These are phyloP conservation scores for Cystobasidium tubakii DNA, from an alignment of 768 basidiomycete genomes.

Conservation along the genomic window DNA sequence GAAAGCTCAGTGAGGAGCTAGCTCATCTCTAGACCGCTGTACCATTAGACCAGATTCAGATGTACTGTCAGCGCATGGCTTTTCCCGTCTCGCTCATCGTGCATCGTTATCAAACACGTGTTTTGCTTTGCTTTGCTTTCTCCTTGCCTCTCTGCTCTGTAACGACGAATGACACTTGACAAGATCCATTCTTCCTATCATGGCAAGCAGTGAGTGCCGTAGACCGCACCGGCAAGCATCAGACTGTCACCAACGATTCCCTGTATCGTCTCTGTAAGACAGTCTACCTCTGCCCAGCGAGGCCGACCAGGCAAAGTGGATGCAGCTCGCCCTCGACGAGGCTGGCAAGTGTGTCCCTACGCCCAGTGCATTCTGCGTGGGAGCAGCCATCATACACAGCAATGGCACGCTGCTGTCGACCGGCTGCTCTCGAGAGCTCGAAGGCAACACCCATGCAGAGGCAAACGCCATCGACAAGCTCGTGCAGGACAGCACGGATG, in stretches of 20 bases:
- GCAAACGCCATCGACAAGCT: slow-evolving; percentile 82
- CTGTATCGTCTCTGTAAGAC: too few relatives aligned
- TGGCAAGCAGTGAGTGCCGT: background rate
- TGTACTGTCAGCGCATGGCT: too few relatives aligned
- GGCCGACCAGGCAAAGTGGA: slow-evolving; percentile 51
- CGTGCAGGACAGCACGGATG: slow-evolving; percentile 51
- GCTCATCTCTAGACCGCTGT: background rate
- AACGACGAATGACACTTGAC: too few relatives aligned
- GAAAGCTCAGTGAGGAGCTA: background rate
- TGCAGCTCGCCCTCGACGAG: slow-evolving; percentile 64
- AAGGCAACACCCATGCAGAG: slow-evolving; percentile 95
- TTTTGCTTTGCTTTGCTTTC: too few relatives aligned
- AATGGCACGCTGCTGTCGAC: slow-evolving; percentile 57
- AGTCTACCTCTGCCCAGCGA: slow-evolving; percentile 1
- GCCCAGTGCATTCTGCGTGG: slow-evolving; percentile 82
- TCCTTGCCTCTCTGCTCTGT: too few relatives aligned
- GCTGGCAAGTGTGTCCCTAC: slow-evolving; percentile 65
- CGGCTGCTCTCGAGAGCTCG: slow-evolving; percentile 82
- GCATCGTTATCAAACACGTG: too few relatives aligned
- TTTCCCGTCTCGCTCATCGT: too few relatives aligned
- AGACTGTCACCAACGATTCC: too few relatives aligned
- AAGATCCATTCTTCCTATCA: background rate
- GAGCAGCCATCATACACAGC: slow-evolving; percentile 59
- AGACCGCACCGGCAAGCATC: too few relatives aligned
- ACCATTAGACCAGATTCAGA: background rate